A percentile compares a stretch with the other conserved stretches of the same genome.
Evolutionary conservation across 768 basidiomycete species (phyloP).

Genomic region (Lyophyllum atratum): DNA sequence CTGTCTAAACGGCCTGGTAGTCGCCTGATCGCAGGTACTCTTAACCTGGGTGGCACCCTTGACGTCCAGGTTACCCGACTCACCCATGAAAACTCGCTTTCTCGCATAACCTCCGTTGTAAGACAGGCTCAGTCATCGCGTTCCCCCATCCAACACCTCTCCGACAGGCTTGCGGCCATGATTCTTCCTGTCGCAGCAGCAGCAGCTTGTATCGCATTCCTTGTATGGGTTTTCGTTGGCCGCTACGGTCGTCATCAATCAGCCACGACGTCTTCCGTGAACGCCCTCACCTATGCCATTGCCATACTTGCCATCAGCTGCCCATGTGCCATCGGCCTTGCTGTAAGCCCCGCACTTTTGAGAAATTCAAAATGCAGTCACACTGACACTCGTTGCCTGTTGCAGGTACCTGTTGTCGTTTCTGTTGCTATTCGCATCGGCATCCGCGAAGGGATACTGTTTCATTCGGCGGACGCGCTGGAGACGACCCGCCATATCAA

Average conservation of each 20-base stretch:
- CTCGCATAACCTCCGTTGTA: constrained; percentile 36
- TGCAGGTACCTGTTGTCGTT: constrained; percentile 27
- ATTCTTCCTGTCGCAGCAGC: constrained; percentile 52
- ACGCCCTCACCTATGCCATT: constrained; percentile 51
- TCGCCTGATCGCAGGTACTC: constrained; percentile 38
- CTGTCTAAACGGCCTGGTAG: constrained; percentile 34
- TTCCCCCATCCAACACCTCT: constrained; percentile 43
- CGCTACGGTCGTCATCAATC: constrained; percentile 26
- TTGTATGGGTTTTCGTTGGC: constrained; percentile 38
- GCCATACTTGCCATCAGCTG: constrained; percentile 54
- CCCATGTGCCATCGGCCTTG: constrained; percentile 45
- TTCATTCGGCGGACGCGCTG: constrained; percentile 41
- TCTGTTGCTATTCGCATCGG: constrained; percentile 19
- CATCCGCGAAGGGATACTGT: constrained; percentile 14
- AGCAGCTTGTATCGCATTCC: constrained; percentile 36
- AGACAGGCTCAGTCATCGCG: constrained; percentile 36
- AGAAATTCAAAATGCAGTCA: neutral
- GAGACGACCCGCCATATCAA: constrained; percentile 43
- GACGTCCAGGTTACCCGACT: constrained; percentile 35
- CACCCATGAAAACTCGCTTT: constrained; percentile 42
- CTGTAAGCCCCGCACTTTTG: constrained; percentile 30
- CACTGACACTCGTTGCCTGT: neutral
- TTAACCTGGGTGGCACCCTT: constrained; percentile 34
- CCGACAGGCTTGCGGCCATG: constrained; percentile 48
- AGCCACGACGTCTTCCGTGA: constrained; percentile 26